Conservation (phyloP, 108 stramenopile genomes). For the Cylindrotheca fusiformis region DNA sequence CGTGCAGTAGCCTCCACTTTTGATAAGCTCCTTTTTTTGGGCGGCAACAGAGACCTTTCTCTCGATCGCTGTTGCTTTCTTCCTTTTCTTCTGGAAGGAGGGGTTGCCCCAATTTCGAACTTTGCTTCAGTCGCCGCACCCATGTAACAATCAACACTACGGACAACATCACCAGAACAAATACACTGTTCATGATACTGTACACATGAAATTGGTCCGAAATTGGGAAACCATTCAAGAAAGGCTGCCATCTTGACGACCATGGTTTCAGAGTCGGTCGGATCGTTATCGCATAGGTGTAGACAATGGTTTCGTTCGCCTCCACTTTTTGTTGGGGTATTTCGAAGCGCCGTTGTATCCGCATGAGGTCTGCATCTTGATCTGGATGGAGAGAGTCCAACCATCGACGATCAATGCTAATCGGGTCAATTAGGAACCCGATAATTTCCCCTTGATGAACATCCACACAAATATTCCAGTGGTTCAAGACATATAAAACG, state of each 20-base stretch:
- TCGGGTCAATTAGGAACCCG: not conserved
- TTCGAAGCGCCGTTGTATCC: not conserved
- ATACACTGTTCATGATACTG: not conserved
- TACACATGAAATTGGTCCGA: not conserved
- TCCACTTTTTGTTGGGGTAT: not conserved
- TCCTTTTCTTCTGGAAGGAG: not conserved
- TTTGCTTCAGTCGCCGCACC: not conserved
- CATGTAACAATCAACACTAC: not conserved
- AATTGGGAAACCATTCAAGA: not conserved
- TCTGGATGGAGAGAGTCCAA: too few relatives aligned
- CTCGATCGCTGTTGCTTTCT: not conserved
- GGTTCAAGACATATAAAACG: not conserved
- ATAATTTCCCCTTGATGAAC: not conserved
- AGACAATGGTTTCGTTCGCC: not conserved
- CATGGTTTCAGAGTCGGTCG: not conserved
- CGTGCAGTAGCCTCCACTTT: conserved; percentile 88
- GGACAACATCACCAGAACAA: not conserved
- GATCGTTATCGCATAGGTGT: not conserved
- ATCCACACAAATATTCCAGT: not conserved
- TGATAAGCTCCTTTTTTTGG: not conserved
- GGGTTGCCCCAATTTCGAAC: not conserved
- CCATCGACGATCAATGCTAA: not conserved
- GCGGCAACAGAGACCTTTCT: not conserved
- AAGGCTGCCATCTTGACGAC: not conserved
- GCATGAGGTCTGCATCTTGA: too few relatives aligned